These are phyloP conservation scores for Calonectria hawksworthii DNA, from an alignment of 2,329 filamentous ascomycete species.

Conservation along the genomic window DNA sequence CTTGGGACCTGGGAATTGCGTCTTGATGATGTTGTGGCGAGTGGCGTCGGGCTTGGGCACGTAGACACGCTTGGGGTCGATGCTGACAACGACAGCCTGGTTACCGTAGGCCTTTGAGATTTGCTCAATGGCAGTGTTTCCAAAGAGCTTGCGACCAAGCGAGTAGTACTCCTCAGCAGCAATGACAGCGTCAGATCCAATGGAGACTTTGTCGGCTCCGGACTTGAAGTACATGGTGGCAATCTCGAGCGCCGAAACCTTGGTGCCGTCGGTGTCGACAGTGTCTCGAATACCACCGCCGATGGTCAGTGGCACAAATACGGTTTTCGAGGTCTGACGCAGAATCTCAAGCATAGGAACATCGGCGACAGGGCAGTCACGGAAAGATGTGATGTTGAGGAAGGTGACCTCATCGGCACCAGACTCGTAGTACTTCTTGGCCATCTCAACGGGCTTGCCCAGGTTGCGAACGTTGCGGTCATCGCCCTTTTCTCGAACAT, in stretches of 20 bases:
- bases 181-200: constrained; percentile 93
- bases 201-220: constrained; percentile 97
- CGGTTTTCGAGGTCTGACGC: constrained; percentile 85
- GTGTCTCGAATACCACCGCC: constrained; percentile 97
- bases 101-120: constrained; percentile 95
- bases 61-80: constrained; percentile 94
- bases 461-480: constrained; percentile 84
- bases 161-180: constrained; percentile 93
- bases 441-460: constrained; percentile 97
- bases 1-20: constrained; percentile 76
- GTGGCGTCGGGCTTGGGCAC: constrained; percentile 79
- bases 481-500: constrained; percentile 88
- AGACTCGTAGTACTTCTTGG: constrained; percentile 93
- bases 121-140: constrained; percentile 93
- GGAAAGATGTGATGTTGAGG: constrained; percentile 97
- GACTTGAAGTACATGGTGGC: constrained; percentile 98
- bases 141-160: constrained; percentile 76
- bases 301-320: constrained; percentile 96
- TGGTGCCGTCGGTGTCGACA: constrained; percentile 87
- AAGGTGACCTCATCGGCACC: constrained; percentile 98
- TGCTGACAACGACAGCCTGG: constrained; percentile 95
- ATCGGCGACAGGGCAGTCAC: constrained; percentile 93
- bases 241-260: constrained; percentile 91
- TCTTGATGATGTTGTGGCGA: constrained; percentile 81
- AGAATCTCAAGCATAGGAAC: constrained; percentile 97